Conservation (phyloP, 2,329 filamentous ascomycete genomes). For the Hirsutella rhossiliensis region DNA sequence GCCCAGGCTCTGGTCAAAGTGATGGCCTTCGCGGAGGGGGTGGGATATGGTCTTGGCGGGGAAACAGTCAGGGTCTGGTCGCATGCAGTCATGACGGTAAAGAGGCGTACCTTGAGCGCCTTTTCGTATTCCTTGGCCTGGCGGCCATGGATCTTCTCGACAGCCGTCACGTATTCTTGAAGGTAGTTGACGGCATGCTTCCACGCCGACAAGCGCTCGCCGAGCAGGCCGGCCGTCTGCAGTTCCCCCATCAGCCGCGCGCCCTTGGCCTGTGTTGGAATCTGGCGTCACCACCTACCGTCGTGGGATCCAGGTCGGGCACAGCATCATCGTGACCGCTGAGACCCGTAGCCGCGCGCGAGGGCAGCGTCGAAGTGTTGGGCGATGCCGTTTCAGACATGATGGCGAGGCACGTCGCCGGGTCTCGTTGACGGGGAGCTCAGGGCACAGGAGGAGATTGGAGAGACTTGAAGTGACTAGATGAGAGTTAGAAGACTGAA, state of each 20-base stretch:
- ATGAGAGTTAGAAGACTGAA: too few relatives aligned
- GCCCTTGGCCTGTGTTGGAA: neutral
- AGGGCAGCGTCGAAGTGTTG: constrained; percentile 23
- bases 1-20: constrained; percentile 84
- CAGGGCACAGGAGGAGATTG: too few relatives aligned
- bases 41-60: constrained; percentile 61
- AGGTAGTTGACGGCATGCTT: constrained; percentile 88
- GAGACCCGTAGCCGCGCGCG: constrained; percentile 32
- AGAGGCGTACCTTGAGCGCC: constrained; percentile 58
- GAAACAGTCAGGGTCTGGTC: neutral
- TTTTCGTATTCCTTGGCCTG: constrained; percentile 94
- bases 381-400: constrained; percentile 19
- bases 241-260: neutral
- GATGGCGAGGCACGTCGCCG: neutral
- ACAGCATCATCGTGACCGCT: constrained; percentile 43
- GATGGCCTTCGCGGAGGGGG: constrained; percentile 78
- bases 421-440: too few relatives aligned
- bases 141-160: constrained; percentile 74
- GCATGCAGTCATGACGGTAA: neutral
- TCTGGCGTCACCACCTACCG: constrained; percentile 27
- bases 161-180: constrained; percentile 76
- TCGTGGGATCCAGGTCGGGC: constrained; percentile 45
- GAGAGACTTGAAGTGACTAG: too few relatives aligned
- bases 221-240: constrained; percentile 67
- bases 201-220: constrained; percentile 85